Evolutionary conservation across 73 alveolate genomes (phyloP).

Genomic region (Paramecium biaurelia): DNA sequence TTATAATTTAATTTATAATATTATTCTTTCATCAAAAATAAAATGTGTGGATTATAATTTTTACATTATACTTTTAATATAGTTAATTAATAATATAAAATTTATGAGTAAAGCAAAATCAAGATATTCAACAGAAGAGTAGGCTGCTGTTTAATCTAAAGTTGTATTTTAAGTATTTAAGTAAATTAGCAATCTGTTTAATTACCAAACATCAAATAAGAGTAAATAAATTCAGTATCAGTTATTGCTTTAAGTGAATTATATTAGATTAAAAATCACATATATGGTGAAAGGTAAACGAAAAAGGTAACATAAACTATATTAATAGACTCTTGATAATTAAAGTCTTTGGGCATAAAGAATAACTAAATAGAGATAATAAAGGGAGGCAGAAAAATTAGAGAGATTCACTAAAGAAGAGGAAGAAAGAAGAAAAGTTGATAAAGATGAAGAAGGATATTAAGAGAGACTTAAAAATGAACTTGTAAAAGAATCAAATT

Average conservation of each 20-base stretch:
- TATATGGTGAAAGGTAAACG: not conserved
- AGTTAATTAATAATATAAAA: not conserved
- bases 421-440: slow-evolving; percentile 42
- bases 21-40: not conserved
- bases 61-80: no score
- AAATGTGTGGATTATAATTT: not conserved
- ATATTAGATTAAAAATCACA: not conserved
- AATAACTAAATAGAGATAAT: not conserved
- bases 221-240: not conserved
- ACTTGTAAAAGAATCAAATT: not conserved
- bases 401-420: slow-evolving; percentile 43
- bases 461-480: not conserved
- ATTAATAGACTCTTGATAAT: not conserved
- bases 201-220: not conserved
- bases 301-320: not conserved
- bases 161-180: not conserved
- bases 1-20: not conserved
- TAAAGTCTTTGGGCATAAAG: slow-evolving; percentile 47
- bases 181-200: not conserved
- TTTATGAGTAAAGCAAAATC: not conserved
- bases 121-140: slow-evolving; percentile 6
- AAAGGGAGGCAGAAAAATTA: slow-evolving; percentile 16
- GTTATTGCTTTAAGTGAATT: slow-evolving; percentile 13
- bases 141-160: not conserved
- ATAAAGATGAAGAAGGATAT: slow-evolving; percentile 25